Base-by-base conservation (phyloP, 352 stramenopile species). In the Phytophthora hybrid region DNA sequence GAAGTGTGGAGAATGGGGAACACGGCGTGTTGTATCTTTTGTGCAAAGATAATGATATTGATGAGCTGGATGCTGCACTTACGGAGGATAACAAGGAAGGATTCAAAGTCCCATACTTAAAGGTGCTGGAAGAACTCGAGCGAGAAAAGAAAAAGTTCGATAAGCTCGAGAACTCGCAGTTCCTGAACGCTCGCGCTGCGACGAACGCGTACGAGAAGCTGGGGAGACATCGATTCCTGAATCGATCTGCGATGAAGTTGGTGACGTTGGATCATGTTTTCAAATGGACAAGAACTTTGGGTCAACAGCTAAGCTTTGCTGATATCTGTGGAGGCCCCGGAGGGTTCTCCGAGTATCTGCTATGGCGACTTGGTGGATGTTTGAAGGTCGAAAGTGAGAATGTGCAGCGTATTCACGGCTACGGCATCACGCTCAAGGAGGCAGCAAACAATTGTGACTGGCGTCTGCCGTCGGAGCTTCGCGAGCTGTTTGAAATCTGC, bases 221-320 rank as follows among this genome's bases (percentile, higher is more conserved):
- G 18, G 89, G 89, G 2, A 80, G 79, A 58, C 72, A 82, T 60
- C 81, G 70, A 6, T 96, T 96, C 41, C 66, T 96, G 59, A 94
- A 94, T 54, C 86, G 89, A 16, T 93, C 89, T 37, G 89, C 89
- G 3, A 92, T 96, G 84, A 96, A 96, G 60, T 74, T 96, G 52
- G 89, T 83, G 56, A 87, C 91, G 31, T 66, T 96, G 54, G 86
- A 96, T 62, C 73, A 87, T 54, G 60, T 93, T 10, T 92, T 93
- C 41, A 19, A 73, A 9, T 91, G 76, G 75, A 93, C 85, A 29
- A 56, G 10, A 9, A 10, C n/a, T 14, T 14, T 57, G 11, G 16
- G 5, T 10, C 11, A 58, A 59, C 16, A 31, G 2, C 91, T 91
- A n/a, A 78, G 75, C 16, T 96, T 96, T 70, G 83, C 79, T 5